Base-by-base conservation (phyloP, 805 yeast genomes). In the Ogataea chonburiensis region DNA sequence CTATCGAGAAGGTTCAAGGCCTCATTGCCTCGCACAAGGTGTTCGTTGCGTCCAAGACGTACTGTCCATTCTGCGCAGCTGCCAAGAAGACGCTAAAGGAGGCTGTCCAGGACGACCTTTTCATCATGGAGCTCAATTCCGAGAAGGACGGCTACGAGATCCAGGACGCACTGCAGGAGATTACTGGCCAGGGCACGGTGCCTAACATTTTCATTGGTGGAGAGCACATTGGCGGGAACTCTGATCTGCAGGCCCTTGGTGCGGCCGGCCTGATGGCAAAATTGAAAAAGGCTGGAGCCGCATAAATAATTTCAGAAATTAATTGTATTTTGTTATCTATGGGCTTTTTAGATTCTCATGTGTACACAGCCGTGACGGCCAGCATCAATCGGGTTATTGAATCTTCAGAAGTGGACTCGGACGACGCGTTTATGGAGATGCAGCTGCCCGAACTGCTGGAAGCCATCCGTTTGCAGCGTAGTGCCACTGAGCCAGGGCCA, bases 191-290 rank as follows among this genome's bases (percentile, higher is more conserved):
- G 71, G 75, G 79, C 50, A 87, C 97, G 24, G 98, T 91, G 45
- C 98, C 98, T 45, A 88, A 84, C 61, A 75, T 91, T 51, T 91
- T 83, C 68, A 87, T 91, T 60, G 79, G 72, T 31, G 96, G 96
- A 43, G 74, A 89, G 66, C 96, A 88, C 70, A 78, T 91, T 55
- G 98, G 98, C 43, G 98, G 98, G 45, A 86, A 88, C 74, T 81
- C 89, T 24, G 96, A 86, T 51, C 68, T 91, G 47, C 95, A 88
- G 66, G 70, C 73, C 35, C 73, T 89, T 49, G 70, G 78, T 16
- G 52, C 62, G 29, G 29, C 41, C 13, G 37, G 40, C n/a, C 38
- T 56, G 14, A 37, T 40, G 28, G 30, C 37, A 9, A 40, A 43
- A 25, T 16, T 49, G 25, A 24, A 30, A 21, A 31, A 30, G 24